phyloP scores from a whole-genome alignment of 2,329 filamentous ascomycete genomes.

The Paramyrothecium roridum region DNA sequence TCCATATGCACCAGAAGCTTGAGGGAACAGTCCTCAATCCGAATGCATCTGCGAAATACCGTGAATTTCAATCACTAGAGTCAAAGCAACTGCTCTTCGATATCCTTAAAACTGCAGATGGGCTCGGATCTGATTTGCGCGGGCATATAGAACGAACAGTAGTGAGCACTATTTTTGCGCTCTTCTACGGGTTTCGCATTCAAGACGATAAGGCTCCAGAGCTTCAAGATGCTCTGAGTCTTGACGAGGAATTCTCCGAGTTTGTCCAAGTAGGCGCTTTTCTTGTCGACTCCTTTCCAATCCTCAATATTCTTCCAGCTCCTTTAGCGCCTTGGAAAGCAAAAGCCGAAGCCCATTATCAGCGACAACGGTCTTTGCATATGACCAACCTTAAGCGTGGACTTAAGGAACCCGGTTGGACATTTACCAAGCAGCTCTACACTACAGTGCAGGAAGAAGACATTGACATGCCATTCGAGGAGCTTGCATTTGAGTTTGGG shows the following conservation, averaged over 20 bases:
- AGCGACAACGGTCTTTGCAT: slow-evolving; percentile 29
- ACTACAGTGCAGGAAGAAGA: slow-evolving; percentile 8
- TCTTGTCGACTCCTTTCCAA: slow-evolving; percentile 38
- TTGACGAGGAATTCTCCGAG: slow-evolving; percentile 20
- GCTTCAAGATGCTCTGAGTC: slow-evolving; percentile 17
- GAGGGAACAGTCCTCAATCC: slow-evolving; percentile 28
- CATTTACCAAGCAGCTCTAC: slow-evolving; percentile 23
- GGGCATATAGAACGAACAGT: slow-evolving; percentile 29
- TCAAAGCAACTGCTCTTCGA: slow-evolving; percentile 40
- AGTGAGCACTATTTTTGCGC: slow-evolving; percentile 31
- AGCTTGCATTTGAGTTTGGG: slow-evolving; percentile 29
- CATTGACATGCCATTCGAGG: slow-evolving; percentile 18
- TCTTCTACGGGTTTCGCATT: slow-evolving; percentile 33
- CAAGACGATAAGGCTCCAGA: slow-evolving; percentile 17
- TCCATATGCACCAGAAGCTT: slow-evolving; percentile 34
- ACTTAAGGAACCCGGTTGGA: slow-evolving; percentile 20
- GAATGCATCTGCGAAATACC: slow-evolving; percentile 29
- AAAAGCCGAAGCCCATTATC: slow-evolving; percentile 24
- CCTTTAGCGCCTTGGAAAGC: slow-evolving; percentile 31
- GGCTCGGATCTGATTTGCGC: slow-evolving; percentile 20
- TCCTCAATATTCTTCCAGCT: slow-evolving; percentile 35
- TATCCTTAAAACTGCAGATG: slow-evolving; percentile 22
- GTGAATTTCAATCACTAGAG: slow-evolving; percentile 41
- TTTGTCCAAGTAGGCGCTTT: slow-evolving; percentile 26
- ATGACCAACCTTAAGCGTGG: slow-evolving; percentile 17